Evolutionary conservation across 1,139 yeast genomes (phyloP).

Genomic region (Zhuliangozyma blackwelliae): DNA sequence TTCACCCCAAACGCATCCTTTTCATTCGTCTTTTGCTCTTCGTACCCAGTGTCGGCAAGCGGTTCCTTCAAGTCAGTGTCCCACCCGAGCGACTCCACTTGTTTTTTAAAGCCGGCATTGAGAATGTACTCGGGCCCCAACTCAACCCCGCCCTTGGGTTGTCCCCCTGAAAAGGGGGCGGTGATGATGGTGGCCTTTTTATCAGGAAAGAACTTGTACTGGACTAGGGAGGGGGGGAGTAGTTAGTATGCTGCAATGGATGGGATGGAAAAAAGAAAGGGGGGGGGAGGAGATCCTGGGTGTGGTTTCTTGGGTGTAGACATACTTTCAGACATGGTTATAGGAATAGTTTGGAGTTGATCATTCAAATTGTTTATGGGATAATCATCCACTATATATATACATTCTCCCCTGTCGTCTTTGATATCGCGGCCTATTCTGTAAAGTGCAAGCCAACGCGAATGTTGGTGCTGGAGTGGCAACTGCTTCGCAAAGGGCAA

Average conservation of each 20-base stretch:
- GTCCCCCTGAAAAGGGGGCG: conserved; percentile 97
- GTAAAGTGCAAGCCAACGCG: too few species aligned
- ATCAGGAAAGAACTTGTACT: conserved; percentile 50
- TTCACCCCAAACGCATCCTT: conserved; percentile 58
- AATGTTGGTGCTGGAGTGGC: too few species aligned
- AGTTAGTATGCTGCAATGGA: conserved; percentile 4
- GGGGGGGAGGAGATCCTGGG: not conserved
- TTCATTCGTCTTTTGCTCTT: conserved; percentile 32
- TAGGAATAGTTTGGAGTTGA: too few species aligned
- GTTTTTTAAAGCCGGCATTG: conserved; percentile 64
- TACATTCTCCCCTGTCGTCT: too few species aligned
- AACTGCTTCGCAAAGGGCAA: too few species aligned
- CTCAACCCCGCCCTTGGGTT: conserved; percentile 90
- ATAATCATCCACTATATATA: not conserved
- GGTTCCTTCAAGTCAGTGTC: conserved; percentile 53
- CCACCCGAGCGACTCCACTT: conserved; percentile 73
- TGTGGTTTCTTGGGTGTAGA: not conserved
- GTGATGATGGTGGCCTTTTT: conserved; percentile 61
- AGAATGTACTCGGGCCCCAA: conserved; percentile 83
- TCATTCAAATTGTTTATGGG: too few species aligned
- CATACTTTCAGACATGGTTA: too few species aligned
- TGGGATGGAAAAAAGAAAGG: not conserved
- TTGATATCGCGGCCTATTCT: too few species aligned
- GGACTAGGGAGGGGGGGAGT: conserved; percentile 12
- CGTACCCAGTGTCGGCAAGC: conserved; percentile 46